These are phyloP conservation scores for Mrakia blollopis DNA, from an alignment of 768 basidiomycete species.

Conservation along the genomic window DNA sequence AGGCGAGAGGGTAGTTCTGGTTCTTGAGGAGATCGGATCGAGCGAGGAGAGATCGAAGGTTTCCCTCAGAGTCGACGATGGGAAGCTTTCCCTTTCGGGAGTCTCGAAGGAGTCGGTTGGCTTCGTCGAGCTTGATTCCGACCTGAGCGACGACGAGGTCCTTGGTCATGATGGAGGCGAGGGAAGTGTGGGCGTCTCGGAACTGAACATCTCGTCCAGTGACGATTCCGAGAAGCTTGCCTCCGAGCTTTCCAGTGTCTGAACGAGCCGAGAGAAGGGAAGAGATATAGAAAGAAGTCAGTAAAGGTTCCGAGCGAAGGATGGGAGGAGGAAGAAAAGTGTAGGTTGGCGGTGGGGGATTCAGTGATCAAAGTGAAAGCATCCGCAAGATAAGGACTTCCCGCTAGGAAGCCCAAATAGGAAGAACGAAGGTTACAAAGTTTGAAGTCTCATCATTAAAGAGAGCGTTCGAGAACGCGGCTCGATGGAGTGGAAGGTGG, in stretches of 20 bases:
- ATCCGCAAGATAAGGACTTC: conserved; percentile 69
- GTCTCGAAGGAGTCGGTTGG: conserved; percentile 88
- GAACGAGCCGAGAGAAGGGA: conserved; percentile 32
- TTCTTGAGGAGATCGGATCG: conserved; percentile 97
- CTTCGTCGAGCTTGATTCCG: conserved; percentile 84
- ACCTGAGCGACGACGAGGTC: conserved; percentile 76
- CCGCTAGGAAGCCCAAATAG: conserved; percentile 58
- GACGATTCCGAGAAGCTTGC: conserved; percentile 92
- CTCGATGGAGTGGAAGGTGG: background rate
- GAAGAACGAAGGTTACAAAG: conserved; percentile 84
- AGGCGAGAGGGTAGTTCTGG: conserved; percentile 90
- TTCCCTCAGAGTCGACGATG: conserved; percentile 62
- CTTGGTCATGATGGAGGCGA: conserved; percentile 84
- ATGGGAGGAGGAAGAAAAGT: background rate
- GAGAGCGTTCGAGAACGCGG: conserved; percentile 14
- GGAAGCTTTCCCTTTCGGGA: conserved; percentile 98
- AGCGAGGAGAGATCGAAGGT: conserved; percentile 77
- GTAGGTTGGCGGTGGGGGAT: background rate
- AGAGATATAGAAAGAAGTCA: conserved; percentile 35
- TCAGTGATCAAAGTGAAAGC: conserved; percentile 45
- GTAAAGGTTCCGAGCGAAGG: background rate
- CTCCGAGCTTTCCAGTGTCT: conserved; percentile 83
- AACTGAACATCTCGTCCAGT: conserved; percentile 96
- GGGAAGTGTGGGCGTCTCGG: conserved; percentile 59
- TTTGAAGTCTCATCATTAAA: conserved; percentile 39